Evolutionary conservation across 116 monocot genomes (phyloP).

Genomic region (Cymodocea nodosa): DNA sequence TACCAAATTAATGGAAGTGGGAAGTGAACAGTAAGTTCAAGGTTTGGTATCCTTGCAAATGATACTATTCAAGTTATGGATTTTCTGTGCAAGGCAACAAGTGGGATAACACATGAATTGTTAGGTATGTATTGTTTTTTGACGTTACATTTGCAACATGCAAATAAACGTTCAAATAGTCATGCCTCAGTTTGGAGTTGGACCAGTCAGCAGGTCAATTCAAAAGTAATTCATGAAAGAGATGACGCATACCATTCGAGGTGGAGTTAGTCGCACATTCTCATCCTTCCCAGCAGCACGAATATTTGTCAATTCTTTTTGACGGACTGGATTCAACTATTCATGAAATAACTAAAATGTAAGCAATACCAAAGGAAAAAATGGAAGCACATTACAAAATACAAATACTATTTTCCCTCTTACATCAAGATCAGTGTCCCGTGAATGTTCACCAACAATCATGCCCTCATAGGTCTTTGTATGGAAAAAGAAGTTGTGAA

Average conservation of each 20-base stretch:
- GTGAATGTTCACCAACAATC: conserved; percentile 95
- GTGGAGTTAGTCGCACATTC: conserved; percentile 82
- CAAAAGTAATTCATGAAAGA: background rate
- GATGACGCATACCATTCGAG: conserved; percentile 66
- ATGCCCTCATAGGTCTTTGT: conserved; percentile 90
- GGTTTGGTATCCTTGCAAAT: no score
- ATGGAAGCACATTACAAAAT: background rate
- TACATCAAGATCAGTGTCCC: conserved; percentile 96
- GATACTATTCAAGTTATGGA: no score
- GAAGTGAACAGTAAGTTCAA: no score
- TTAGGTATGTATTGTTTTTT: no score
- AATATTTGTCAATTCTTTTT: conserved; percentile 92
- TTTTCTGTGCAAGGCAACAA: no score
- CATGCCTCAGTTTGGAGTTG: background rate
- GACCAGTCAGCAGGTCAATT: background rate
- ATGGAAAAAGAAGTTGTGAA: conserved; percentile 6
- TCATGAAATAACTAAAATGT: background rate
- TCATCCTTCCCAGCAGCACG: conserved; percentile 95
- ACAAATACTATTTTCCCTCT: conserved; percentile 10
- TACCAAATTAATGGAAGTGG: no score
- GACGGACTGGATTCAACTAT: conserved; percentile 91
- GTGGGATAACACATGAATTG: no score
- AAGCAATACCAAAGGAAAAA: background rate
- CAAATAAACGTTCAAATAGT: no score
- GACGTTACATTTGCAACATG: no score